A percentile compares a stretch with the other conserved stretches of the same genome.
phyloP scores from a whole-genome alignment of 768 basidiomycete species.

The Melanogaster broomeanus region DNA sequence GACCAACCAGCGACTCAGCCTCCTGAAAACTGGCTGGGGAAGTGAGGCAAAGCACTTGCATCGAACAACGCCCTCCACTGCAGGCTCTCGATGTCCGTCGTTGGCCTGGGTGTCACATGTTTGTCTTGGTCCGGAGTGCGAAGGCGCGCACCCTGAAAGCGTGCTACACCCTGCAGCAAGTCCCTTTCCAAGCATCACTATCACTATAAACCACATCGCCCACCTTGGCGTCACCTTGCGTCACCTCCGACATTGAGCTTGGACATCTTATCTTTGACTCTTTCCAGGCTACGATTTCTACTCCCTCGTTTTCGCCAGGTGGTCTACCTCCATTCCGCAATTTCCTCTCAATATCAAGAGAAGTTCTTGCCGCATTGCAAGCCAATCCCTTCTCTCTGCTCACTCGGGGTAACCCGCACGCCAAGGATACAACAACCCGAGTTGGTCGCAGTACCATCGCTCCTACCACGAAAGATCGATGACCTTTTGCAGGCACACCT shows the following conservation, averaged over 20 bases:
- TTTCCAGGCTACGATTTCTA: not conserved
- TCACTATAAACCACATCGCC: conserved; percentile 14
- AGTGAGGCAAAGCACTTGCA: conserved; percentile 10
- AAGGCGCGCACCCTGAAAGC: not conserved
- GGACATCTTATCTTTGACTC: not conserved
- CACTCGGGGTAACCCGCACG: conserved; percentile 6
- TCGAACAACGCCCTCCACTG: conserved; percentile 2
- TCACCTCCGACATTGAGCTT: not conserved
- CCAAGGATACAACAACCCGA: conserved; percentile 11
- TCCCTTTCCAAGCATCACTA: conserved; percentile 20
- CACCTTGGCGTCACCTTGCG: not conserved
- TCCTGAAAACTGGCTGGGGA: not conserved
- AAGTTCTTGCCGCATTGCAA: not conserved
- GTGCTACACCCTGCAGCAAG: conserved; percentile 14
- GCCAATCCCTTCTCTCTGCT: conserved; percentile 5
- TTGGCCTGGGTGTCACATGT: not conserved
- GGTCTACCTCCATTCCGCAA: conserved; percentile 6
- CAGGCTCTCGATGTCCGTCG: conserved; percentile 5
- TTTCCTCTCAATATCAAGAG: not conserved
- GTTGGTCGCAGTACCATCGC: conserved; percentile 25
- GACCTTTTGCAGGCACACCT: conserved; percentile 8
- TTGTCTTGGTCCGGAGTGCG: conserved; percentile 7
- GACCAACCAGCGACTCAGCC: not conserved
- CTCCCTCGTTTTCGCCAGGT: not conserved
- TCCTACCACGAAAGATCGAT: conserved; percentile 19